A percentile compares a stretch with the other conserved stretches of the same genome.
Conservation (phyloP, 345 rosid genomes). For the Populus simonii region DNA sequence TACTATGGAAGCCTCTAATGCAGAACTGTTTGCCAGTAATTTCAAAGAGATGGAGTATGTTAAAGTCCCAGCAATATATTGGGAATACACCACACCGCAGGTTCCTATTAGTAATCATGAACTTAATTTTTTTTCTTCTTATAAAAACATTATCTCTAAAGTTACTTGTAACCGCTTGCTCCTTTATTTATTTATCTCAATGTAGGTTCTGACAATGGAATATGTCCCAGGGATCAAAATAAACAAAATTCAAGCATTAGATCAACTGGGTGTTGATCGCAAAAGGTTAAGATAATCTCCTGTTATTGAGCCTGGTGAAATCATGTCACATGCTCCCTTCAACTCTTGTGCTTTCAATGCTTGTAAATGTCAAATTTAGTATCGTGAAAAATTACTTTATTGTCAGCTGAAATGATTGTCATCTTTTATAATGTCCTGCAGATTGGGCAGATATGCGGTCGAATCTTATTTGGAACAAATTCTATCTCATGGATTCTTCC, state of each 20-base stretch:
- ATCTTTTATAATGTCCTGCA: constrained; percentile 30
- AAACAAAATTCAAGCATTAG: constrained; percentile 82
- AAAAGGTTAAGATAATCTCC: constrained; percentile 51
- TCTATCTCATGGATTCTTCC: constrained; percentile 96
- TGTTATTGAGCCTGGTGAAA: background rate
- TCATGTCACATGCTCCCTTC: background rate
- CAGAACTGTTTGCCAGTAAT: constrained; percentile 87
- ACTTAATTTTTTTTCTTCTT: background rate
- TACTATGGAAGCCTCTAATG: constrained; percentile 93
- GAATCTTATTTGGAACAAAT: constrained; percentile 99
- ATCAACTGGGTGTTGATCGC: constrained; percentile 91
- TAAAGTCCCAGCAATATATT: constrained; percentile 77
- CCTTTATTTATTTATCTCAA: constrained; percentile 6
- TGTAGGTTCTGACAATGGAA: constrained; percentile 93
- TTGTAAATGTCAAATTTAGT: constrained; percentile 6
- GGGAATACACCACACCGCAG: constrained; percentile 95
- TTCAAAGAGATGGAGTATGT: constrained; percentile 76
- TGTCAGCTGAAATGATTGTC: constrained; percentile 6
- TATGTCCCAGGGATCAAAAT: constrained; percentile 99
- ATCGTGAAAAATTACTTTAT: constrained; percentile 2
- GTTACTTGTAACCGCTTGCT: background rate
- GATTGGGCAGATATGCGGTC: constrained; percentile 92
- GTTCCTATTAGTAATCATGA: constrained; percentile 30
- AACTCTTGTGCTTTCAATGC: background rate
- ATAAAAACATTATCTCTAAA: background rate